phyloP scores from a whole-genome alignment of 192 early-diverging fungal genomes.

The Backusella circina region DNA sequence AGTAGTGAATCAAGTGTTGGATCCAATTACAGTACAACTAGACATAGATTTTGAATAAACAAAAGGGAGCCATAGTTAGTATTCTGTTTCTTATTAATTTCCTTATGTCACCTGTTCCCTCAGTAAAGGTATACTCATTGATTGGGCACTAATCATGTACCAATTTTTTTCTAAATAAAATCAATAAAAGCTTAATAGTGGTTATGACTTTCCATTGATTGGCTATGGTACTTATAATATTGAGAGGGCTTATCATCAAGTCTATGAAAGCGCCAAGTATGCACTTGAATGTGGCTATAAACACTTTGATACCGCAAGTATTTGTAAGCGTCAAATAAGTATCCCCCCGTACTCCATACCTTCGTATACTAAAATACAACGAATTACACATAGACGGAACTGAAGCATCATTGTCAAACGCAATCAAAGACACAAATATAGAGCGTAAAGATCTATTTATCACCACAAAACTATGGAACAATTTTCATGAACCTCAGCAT shows the following conservation, averaged over 20 bases:
- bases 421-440: slow-evolving; percentile 42
- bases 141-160: not conserved
- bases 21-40: too few species aligned
- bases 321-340: slow-evolving; percentile 6
- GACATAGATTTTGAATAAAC: too few species aligned
- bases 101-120: not conserved
- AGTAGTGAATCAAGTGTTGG: too few species aligned
- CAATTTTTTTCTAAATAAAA: not conserved
- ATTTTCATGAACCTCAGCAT: slow-evolving; percentile 54
- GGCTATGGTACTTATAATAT: slow-evolving; percentile 30
- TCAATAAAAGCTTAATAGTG: slow-evolving; percentile 26
- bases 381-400: slow-evolving; percentile 44
- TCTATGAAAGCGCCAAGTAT: slow-evolving; percentile 20
- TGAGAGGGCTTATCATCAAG: slow-evolving; percentile 4
- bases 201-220: slow-evolving; percentile 25
- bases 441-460: slow-evolving; percentile 64
- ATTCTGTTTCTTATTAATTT: not conserved
- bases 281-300: slow-evolving; percentile 25
- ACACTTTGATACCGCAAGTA: slow-evolving; percentile 29
- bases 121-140: not conserved
- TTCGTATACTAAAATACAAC: too few species aligned
- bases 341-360: not conserved
- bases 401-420: slow-evolving; percentile 65
- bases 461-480: slow-evolving; percentile 52
- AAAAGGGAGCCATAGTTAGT: too few species aligned